Evolutionary conservation across 352 stramenopile species (phyloP).

Genomic region (Pythium oligandrum): DNA sequence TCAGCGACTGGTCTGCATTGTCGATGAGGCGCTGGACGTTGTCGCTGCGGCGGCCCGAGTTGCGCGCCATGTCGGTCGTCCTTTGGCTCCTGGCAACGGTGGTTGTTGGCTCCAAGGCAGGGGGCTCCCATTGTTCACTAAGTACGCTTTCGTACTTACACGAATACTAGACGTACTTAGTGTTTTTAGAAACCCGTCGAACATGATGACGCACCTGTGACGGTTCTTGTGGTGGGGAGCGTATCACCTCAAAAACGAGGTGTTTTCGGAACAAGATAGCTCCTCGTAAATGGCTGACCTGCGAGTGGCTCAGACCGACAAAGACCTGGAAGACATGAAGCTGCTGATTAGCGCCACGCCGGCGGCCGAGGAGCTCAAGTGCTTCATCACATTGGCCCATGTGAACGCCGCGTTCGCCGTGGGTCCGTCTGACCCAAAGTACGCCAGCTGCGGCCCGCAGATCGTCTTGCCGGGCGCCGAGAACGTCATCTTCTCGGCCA

Average conservation of each 20-base stretch:
- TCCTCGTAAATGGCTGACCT: too few relatives aligned
- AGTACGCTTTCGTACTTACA: conserved; percentile 16
- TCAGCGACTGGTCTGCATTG: conserved; percentile 63
- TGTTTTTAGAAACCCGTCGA: too few relatives aligned
- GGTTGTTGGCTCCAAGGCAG: too few relatives aligned
- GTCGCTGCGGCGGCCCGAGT: conserved; percentile 31
- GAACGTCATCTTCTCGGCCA: conserved; percentile 69
- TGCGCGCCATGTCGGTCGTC: not conserved
- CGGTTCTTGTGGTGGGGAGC: conserved; percentile 21
- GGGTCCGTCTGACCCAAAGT: conserved; percentile 49
- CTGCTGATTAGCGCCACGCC: conserved; percentile 59
- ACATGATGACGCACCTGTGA: too few relatives aligned
- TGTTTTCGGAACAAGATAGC: conserved; percentile 5
- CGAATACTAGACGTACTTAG: not conserved
- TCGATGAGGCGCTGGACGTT: conserved; percentile 74
- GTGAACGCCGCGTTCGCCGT: conserved; percentile 45
- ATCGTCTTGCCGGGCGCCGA: conserved; percentile 26
- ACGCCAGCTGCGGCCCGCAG: conserved; percentile 51
- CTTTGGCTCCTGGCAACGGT: too few relatives aligned
- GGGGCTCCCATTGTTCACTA: not conserved
- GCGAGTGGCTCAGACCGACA: too few relatives aligned
- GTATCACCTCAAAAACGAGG: conserved; percentile 10
- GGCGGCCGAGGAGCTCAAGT: conserved; percentile 78
- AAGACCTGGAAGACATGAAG: conserved; percentile 29
- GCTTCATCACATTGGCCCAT: conserved; percentile 57